Evolutionary conservation across 2,329 filamentous ascomycete genomes (phyloP), one percentile per base, ranked within the genome.

Genomic region (Septoria petroselini): DNA sequence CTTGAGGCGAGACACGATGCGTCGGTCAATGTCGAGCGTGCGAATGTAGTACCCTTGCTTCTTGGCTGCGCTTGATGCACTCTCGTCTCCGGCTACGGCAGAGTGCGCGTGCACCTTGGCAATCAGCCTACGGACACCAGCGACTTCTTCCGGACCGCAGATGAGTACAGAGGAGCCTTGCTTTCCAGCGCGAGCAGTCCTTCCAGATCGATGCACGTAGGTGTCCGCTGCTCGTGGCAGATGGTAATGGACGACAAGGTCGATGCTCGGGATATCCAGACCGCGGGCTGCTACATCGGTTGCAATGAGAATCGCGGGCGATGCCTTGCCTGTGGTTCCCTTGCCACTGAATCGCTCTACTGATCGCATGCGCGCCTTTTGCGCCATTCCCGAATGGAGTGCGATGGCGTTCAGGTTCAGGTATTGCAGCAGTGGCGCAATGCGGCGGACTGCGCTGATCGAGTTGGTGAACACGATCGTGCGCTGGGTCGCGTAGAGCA

Each of bases 401-500:
- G 87, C 83, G 8, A 88, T 75, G 1, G 84, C 86, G 2, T 85
- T 83, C 7, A 96, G 76, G 55, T 85, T 81, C 42, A 98, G 81
- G 58, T 88, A 88, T 60, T 91, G 83, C 1, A 98, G 79, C 64
- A 96, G 81, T 0, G 91, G 88, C 0, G 85, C 83, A 9, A 98
- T 76, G 30, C 93, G 88, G 37, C 90, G 85, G 43, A 95, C 91
- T 2, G 91, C 86, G 44, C 87, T 88, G 68, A 98, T 96, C 37
- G 91, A 95, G 72, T 98, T 98, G 21, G 91, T 90, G 68, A 98
- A 98, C 40, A 98, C 83, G 2, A 98, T 76, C 0, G 88, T 90
- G 25, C 91, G 86, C 30, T 84, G 80, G 40, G 84, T 84, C 1
- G 88, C 84, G 65, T 95, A 86, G 49, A 95, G 82, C 2, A 96